Evolutionary conservation across 2,329 filamentous ascomycete genomes (phyloP).

Genomic region (Penicillium psychrosexuale): DNA sequence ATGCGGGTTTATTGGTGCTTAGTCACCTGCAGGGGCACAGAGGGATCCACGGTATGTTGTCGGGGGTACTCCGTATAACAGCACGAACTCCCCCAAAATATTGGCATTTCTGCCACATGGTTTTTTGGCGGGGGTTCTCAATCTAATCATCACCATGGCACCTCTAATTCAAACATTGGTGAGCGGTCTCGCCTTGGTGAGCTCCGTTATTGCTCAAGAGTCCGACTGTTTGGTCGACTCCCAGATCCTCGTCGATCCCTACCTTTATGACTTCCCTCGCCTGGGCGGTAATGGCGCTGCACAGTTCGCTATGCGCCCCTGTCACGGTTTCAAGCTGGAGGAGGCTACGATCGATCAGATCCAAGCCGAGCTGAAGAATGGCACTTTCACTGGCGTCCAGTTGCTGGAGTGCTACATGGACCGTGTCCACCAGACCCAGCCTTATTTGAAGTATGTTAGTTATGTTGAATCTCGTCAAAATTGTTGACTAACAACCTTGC

Average conservation of each 20-base stretch:
- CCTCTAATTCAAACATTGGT: slow-evolving; percentile 19
- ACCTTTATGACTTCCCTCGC: slow-evolving; percentile 39
- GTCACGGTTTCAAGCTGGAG: slow-evolving; percentile 60
- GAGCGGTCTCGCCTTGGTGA: slow-evolving; percentile 21
- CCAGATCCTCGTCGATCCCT: slow-evolving; percentile 34
- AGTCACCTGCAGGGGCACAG: background rate
- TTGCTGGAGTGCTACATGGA: slow-evolving; percentile 62
- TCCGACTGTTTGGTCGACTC: slow-evolving; percentile 29
- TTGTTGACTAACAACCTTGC: background rate
- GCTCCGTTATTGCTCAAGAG: slow-evolving; percentile 16
- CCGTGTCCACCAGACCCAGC: slow-evolving; percentile 59
- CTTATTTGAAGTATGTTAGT: slow-evolving; percentile 60
- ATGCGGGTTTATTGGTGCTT: background rate
- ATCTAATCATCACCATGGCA: slow-evolving; percentile 14
- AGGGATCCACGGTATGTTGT: background rate
- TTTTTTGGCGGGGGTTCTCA: slow-evolving; percentile 12
- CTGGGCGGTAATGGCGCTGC: slow-evolving; percentile 32
- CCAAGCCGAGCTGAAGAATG: slow-evolving; percentile 56
- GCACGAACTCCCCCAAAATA: slow-evolving; percentile 9
- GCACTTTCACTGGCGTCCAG: slow-evolving; percentile 56
- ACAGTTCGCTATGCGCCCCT: slow-evolving; percentile 62
- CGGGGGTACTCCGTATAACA: slow-evolving; percentile 2
- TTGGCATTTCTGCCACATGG: slow-evolving; percentile 17
- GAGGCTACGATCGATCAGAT: slow-evolving; percentile 69
- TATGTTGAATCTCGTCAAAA: background rate